phyloP scores from a whole-genome alignment of 805 yeast species.

The Pichia kluyveri region DNA sequence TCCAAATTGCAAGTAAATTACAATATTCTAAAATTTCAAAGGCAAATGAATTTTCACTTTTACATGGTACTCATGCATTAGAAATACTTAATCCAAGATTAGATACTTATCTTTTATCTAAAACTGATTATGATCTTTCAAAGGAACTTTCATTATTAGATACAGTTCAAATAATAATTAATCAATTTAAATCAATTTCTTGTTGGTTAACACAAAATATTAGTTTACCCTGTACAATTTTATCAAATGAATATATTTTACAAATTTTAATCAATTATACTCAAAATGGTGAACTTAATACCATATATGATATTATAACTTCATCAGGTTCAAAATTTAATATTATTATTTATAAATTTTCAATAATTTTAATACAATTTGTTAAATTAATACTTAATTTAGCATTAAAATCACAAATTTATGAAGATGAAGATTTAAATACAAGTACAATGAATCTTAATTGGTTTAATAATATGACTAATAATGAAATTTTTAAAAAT shows the following conservation, averaged over 20 bases:
- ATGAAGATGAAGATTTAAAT: conserved; percentile 70
- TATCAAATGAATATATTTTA: conserved; percentile 60
- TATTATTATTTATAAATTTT: conserved; percentile 40
- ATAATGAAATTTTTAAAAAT: conserved; percentile 2
- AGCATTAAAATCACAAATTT: conserved; percentile 49
- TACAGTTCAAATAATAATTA: conserved; percentile 39
- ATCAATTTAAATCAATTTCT: conserved; percentile 44
- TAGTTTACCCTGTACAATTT: conserved; percentile 65
- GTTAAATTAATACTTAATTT: conserved; percentile 38
- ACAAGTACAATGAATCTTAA: conserved; percentile 52
- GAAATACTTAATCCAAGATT: conserved; percentile 65
- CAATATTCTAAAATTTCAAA: conserved; percentile 48
- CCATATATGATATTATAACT: neutral
- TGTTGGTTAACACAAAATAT: conserved; percentile 67
- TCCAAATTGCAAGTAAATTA: conserved; percentile 24
- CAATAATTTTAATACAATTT: conserved; percentile 45
- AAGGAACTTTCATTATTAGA: conserved; percentile 30
- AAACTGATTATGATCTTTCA: conserved; percentile 36
- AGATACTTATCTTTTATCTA: conserved; percentile 65
- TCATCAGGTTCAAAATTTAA: conserved; percentile 19
- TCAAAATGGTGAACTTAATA: neutral
- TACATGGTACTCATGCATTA: conserved; percentile 82
- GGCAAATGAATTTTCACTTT: conserved; percentile 50
- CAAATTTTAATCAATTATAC: conserved; percentile 4
- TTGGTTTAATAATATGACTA: conserved; percentile 20